Conservation (phyloP, 2,329 filamentous ascomycete genomes). For the Metarhizium sp. region DNA sequence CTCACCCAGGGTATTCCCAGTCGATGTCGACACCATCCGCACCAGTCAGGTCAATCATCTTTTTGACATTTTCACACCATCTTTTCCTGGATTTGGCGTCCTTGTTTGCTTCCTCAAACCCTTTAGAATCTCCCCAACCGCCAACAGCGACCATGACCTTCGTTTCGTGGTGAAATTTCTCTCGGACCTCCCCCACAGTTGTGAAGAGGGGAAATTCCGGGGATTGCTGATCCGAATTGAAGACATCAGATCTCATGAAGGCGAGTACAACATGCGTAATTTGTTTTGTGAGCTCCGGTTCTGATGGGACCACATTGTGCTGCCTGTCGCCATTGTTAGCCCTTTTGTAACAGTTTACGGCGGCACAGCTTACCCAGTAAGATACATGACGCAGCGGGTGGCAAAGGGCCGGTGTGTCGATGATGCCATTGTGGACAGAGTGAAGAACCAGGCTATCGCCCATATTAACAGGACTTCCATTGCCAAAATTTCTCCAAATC, state of each 20-base stretch:
- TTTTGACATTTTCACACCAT: slow-evolving; percentile 56
- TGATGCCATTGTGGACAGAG: not conserved
- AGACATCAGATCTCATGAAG: slow-evolving; percentile 44
- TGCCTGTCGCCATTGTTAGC: slow-evolving; percentile 26
- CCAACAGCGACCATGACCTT: slow-evolving; percentile 64
- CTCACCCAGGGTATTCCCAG: slow-evolving; percentile 52
- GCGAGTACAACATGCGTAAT: slow-evolving; percentile 51
- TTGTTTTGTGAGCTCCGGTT: slow-evolving; percentile 23
- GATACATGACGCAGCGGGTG: slow-evolving; percentile 35
- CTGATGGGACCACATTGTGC: slow-evolving; percentile 32
- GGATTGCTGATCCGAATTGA: slow-evolving; percentile 33
- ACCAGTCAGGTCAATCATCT: slow-evolving; percentile 50
- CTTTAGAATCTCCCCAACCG: slow-evolving; percentile 61
- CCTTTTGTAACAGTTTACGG: not conserved
- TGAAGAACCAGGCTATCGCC: slow-evolving; percentile 2
- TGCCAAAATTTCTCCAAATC: not conserved
- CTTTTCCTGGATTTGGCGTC: slow-evolving; percentile 38
- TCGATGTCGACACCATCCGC: slow-evolving; percentile 59
- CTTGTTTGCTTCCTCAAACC: slow-evolving; percentile 50
- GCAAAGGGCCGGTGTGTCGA: slow-evolving; percentile 9
- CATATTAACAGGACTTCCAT: not conserved
- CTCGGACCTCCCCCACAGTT: slow-evolving; percentile 36
- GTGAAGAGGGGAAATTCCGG: slow-evolving; percentile 43
- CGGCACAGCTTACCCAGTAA: slow-evolving; percentile 33
- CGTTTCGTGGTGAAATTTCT: slow-evolving; percentile 39